Base-by-base conservation (phyloP, 352 stramenopile genomes). In the Phytophthora tentaculata region DNA sequence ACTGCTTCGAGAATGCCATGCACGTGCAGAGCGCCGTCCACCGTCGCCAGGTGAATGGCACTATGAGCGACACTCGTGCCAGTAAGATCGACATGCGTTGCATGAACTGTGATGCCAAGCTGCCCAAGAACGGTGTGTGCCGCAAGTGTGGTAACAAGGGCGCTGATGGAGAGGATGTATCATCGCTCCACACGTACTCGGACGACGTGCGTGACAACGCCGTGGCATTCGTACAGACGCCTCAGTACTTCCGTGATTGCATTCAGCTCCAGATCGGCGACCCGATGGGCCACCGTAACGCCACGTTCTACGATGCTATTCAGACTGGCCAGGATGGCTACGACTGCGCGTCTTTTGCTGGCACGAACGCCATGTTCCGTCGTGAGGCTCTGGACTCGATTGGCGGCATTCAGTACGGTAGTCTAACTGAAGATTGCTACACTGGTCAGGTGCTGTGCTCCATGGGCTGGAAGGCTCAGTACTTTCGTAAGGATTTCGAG, bases 401-500 rank as follows among this genome's bases (percentile, higher is more conserved):
- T 45, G 83, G 84, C 19, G 89, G 89, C 8, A 96, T 96, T 49
- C 86, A 94, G 69, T 94, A 94, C 65, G 89, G 89, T 56, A 91
- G 74, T 81, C 71, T 96, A 60, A 96, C 89, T 13, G 89, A 96
- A 61, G 86, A 96, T 73, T 88, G 77, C 52, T 95, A 92, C 79
- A 95, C 87, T 19, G 87, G 87, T 2, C 80, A 94, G 72, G 77
- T 86, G 47, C 72, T 95, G 51, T 92, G 85, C 52, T 68, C 73
- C 8, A 91, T 91, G 85, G 87, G 87, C 43, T 95, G 87, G 87
- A 95, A 94, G 70, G 87, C 74, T 39, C 73, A 92, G 56, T 95
- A 94, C 74, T 95, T 93, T 78, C 87, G 87, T 50, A 95, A 95
- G 79, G 87, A 95, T 71, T 91, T 95, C 29, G 87, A 94, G 69